Base-by-base conservation (phyloP, 352 stramenopile genomes). In the Phytopythium cucurbitacearum region DNA sequence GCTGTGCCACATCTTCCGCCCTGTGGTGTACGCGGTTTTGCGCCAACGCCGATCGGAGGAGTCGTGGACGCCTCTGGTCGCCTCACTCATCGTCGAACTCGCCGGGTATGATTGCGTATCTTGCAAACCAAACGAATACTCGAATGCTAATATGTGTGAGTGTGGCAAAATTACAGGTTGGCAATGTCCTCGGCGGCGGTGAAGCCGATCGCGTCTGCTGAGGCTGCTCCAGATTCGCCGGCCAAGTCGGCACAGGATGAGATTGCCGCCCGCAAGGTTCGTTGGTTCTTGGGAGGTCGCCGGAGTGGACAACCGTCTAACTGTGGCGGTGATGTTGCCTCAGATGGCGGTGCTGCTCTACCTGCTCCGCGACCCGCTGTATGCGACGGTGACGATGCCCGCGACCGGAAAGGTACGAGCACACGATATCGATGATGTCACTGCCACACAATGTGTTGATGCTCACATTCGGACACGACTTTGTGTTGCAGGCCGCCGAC, bases 331-430 rank as follows among this genome's bases (percentile, higher is more conserved):
- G 21, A 49, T 15, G 32, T 8, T 56, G 13, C n/a, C 63, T 12
- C 57, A 94, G 84, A 90, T 92, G 80, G 74, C 74, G 43, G 64
- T 94, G 40, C 67, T 94, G 35, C 69, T 94, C 6, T 94, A 94
- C 52, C 68, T 94, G 57, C 77, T 94, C 28, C 81, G 84, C 45
- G 83, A 94, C 46, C 84, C 84, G 6, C 64, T 92, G 37, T 94
- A 85, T 51, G 71, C 59, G 0, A 76, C 62, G 4, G 69, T 89
- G 51, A 94, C 84, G 9, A 83, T 85, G 52, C 84, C 81, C 32
- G 76, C 57, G 15, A 70, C 69, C 16, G 73, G 81, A 63, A 85
- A 89, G 65, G 71, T 91, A 69, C 51, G 50, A 2, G 4, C 3
- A 4, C 36, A 35, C 33, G 8, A 40, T 48, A 28, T 28, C 2